These are phyloP conservation scores for Chaetomium sp. DNA, from an alignment of 2,329 filamentous ascomycete genomes.

Conservation along the genomic window DNA sequence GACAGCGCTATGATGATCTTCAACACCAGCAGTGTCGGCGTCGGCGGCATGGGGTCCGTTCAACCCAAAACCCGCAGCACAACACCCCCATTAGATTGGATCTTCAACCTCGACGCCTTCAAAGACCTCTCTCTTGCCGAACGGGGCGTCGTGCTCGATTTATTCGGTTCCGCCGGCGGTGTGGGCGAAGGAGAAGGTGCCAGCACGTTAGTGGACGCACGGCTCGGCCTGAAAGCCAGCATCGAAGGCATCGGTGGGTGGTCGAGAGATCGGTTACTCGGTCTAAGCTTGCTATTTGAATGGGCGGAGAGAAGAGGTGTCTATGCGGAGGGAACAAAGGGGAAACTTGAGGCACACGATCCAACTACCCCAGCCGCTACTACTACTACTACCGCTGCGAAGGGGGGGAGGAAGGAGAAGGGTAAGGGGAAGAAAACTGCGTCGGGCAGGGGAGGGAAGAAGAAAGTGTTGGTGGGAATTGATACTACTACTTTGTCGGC, in stretches of 20 bases:
- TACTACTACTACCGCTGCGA: background rate
- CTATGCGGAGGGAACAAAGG: conserved; percentile 21
- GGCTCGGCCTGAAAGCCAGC: conserved; percentile 57
- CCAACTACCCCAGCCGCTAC: background rate
- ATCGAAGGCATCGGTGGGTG: conserved; percentile 29
- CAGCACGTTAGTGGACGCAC: conserved; percentile 56
- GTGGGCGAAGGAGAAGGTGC: conserved; percentile 37
- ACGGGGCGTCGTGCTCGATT: conserved; percentile 53
- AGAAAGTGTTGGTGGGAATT: conserved; percentile 17
- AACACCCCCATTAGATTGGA: conserved; percentile 61
- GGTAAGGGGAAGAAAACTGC: conserved; percentile 12
- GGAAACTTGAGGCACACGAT: background rate
- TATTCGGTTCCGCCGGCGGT: conserved; percentile 39
- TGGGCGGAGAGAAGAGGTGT: conserved; percentile 44
- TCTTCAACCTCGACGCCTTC: conserved; percentile 59
- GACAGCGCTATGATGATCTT: background rate
- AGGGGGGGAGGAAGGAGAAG: conserved; percentile 22
- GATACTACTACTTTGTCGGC: background rate
- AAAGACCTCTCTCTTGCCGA: conserved; percentile 57
- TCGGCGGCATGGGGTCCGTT: no score
- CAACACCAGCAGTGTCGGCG: no score
- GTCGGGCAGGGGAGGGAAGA: conserved; percentile 12
- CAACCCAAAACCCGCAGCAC: no score
- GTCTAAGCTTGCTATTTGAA: conserved; percentile 47
- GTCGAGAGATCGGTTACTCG: conserved; percentile 38